phyloP scores from a whole-genome alignment of 768 basidiomycete species.

The Sistotremastrum niveocremeum region DNA sequence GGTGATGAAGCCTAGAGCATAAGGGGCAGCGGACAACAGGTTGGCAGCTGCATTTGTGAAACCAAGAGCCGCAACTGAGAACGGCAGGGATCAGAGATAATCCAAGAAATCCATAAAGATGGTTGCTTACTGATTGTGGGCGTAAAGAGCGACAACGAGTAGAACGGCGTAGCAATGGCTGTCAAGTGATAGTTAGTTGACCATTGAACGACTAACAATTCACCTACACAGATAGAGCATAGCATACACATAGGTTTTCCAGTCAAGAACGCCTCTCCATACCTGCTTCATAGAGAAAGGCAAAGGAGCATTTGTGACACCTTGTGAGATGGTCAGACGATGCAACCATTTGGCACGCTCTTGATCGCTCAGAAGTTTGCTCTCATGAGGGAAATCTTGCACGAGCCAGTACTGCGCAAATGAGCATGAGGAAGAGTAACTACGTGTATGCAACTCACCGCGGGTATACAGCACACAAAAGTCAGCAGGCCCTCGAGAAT shows the following conservation, averaged over 20 bases:
- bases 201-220: no score
- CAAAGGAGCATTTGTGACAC: constrained; percentile 66
- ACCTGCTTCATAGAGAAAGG: constrained; percentile 43
- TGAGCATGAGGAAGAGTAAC: no score
- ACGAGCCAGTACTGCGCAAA: constrained; percentile 46
- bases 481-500: constrained; percentile 60
- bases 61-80: constrained; percentile 17
- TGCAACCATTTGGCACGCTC: constrained; percentile 56
- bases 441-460: no score
- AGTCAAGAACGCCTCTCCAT: constrained; percentile 44
- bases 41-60: constrained; percentile 9
- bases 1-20: constrained; percentile 25
- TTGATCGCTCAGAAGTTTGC: constrained; percentile 58
- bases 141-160: constrained; percentile 39
- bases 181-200: no score
- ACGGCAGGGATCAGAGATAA: neutral
- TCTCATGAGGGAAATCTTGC: constrained; percentile 74
- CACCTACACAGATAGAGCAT: no score
- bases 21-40: constrained; percentile 15
- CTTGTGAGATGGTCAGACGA: constrained; percentile 50
- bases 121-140: constrained; percentile 37
- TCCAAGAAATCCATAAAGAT: neutral
- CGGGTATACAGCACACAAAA: constrained; percentile 37
- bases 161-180: constrained; percentile 30
- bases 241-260: constrained; percentile 40